Evolutionary conservation across 352 stramenopile species (phyloP), one percentile per base, ranked within the genome.

Genomic region (Globisporangium rhizosaccharum): DNA sequence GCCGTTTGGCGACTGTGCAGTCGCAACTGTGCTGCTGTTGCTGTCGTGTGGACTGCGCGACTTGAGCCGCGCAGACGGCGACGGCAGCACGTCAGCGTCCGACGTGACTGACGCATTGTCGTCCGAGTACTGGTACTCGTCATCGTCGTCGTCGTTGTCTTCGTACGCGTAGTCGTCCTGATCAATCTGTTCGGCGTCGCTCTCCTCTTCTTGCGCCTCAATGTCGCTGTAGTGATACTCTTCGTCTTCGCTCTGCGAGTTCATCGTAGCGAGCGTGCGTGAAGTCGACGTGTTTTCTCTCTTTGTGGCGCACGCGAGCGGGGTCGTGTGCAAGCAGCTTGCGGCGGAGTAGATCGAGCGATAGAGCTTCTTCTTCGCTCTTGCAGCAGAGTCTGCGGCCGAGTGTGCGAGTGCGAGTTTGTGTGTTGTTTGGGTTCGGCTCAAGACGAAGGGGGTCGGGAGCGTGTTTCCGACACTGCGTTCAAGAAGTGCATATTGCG

Each of bases 171-270:
- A 56, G 33, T 46, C 54, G 18, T 66, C 53, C n/a, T 57, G 56
- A 50, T 57, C 52, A 41, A 49, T 37, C 30, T 55, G 42, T 28
- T 66, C 23, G 36, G 63, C 48, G 25, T 79, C 62, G 41, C 66
- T 55, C 28, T 75, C 63, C 37, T 66, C 59, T 23, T 82, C 79
- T 26, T 90, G 75, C 20, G 85, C 75, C 53, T 86, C 78, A 65
- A 89, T 59, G 62, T 93, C 81, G 62, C 82, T 91, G 71, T 91
- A 91, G 67, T 90, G 82, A 60, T 93, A 91, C 58, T 93, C 81
- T 49, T 85, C 75, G 56, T 92, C 83, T 36, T 59, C 54, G 49
- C 51, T 63, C 18, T 47, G 39, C 8, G 50, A 42, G 53, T 51
- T 65, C 59, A 65, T 65, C n/a, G 26, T 49, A 17, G 36, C 36